Evolutionary conservation across 2,329 filamentous ascomycete genomes (phyloP).

Genomic region (Epicoccum nigrum): DNA sequence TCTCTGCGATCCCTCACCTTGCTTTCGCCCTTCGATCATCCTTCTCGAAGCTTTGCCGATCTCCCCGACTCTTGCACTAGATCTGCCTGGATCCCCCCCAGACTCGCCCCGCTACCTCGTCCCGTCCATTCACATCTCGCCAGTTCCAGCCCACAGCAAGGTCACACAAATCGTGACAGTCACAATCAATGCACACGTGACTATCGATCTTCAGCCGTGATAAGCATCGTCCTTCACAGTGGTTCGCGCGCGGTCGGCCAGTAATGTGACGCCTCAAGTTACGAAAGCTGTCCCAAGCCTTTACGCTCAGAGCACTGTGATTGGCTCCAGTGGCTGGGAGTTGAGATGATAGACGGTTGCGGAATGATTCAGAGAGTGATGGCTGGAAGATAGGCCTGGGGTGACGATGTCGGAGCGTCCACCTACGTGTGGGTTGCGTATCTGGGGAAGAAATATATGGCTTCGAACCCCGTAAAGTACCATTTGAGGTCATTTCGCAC

Average conservation of each 20-base stretch:
- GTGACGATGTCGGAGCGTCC: constrained; percentile 17
- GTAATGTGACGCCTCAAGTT: constrained; percentile 11
- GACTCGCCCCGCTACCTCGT: constrained; percentile 4
- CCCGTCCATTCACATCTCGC: constrained; percentile 11
- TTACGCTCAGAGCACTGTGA: constrained; percentile 15
- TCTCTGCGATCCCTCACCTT: neutral
- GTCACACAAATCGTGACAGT: constrained; percentile 16
- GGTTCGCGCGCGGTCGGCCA: constrained; percentile 6
- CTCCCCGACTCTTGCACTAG: constrained; percentile 9
- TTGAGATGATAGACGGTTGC: constrained; percentile 14
- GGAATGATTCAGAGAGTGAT: constrained; percentile 8
- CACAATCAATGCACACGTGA: constrained; percentile 12
- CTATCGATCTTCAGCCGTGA: constrained; percentile 6
- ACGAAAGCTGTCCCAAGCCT: constrained; percentile 14
- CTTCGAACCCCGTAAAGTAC: constrained; percentile 8
- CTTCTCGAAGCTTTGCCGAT: constrained; percentile 20
- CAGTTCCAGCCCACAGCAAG: constrained; percentile 1
- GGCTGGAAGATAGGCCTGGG: constrained; percentile 13
- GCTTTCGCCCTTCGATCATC: constrained; percentile 7
- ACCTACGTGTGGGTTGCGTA: constrained; percentile 8
- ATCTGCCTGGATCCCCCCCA: constrained; percentile 11
- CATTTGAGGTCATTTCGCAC: constrained; percentile 6
- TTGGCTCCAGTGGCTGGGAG: constrained; percentile 13
- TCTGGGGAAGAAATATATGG: constrained; percentile 15
- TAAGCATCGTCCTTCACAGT: constrained; percentile 14